Conservation (phyloP, 2,329 filamentous ascomycete species). For the Cryphonectria radicalis region DNA sequence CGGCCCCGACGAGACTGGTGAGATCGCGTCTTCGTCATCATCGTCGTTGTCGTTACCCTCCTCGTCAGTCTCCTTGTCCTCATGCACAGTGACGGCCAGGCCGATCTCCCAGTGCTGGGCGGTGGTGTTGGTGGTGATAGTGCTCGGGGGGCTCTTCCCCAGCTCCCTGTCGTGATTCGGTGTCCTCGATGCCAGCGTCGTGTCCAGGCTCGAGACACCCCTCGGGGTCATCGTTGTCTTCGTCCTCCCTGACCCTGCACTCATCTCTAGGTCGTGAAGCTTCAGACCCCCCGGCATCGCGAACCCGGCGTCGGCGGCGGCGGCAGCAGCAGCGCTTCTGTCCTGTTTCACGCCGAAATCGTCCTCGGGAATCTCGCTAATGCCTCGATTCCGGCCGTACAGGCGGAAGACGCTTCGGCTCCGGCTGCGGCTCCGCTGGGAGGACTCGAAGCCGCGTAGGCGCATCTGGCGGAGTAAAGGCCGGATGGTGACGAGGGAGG, state of each 20-base stretch:
- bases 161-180: not conserved
- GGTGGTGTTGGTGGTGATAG: too few relatives aligned
- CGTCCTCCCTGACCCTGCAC: conserved; percentile 18
- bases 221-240: conserved; percentile 4
- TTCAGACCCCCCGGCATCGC: conserved; percentile 43
- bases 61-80: conserved; percentile 25
- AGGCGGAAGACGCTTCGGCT: conserved; percentile 37
- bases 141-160: not conserved
- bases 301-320: conserved; percentile 39
- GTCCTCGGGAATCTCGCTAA: conserved; percentile 13
- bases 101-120: not conserved
- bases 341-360: not conserved
- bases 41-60: conserved; percentile 23
- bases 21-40: conserved; percentile 25
- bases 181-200: conserved; percentile 10
- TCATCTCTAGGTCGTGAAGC: conserved; percentile 41
- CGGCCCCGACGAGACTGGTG: not conserved
- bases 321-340: not conserved
- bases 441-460: conserved; percentile 52
- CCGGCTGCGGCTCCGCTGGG: conserved; percentile 41
- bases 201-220: conserved; percentile 16
- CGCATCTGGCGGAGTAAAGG: conserved; percentile 55
- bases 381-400: conserved; percentile 38
- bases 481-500: conserved; percentile 58
- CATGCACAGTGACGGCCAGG: conserved; percentile 30